phyloP scores from a whole-genome alignment of 371 early-diverging fungal genomes.

The Apophysomyces ossiformis region DNA sequence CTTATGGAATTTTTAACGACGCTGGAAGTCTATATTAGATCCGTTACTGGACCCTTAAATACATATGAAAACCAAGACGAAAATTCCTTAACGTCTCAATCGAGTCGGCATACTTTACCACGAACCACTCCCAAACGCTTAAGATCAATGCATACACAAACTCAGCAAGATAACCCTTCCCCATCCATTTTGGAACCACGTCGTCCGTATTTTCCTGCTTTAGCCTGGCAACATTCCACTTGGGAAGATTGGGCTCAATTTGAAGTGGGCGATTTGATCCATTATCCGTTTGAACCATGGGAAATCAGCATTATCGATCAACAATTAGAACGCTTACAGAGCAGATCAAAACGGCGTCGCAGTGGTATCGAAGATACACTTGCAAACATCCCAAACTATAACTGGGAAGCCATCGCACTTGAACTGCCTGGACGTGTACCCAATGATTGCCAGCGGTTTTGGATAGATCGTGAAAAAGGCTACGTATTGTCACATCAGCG shows the following conservation, averaged over 20 bases:
- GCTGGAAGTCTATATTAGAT: slow-evolving; percentile 1
- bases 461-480: slow-evolving; percentile 21
- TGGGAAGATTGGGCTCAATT: slow-evolving; percentile 57
- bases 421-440: slow-evolving; percentile 34
- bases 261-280: slow-evolving; percentile 34
- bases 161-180: background rate
- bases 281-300: slow-evolving; percentile 38
- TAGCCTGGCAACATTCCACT: slow-evolving; percentile 37
- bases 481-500: slow-evolving; percentile 4
- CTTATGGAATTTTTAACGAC: background rate
- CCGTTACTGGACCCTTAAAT: background rate
- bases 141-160: background rate
- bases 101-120: background rate
- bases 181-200: background rate
- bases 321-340: background rate
- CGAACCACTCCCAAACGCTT: background rate
- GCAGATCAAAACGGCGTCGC: background rate
- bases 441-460: slow-evolving; percentile 35
- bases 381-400: background rate
- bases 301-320: slow-evolving; percentile 11
- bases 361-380: background rate
- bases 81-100: background rate
- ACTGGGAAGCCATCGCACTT: slow-evolving; percentile 29
- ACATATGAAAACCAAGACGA: background rate
- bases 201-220: slow-evolving; percentile 39